Evolutionary conservation across 768 basidiomycete genomes (phyloP), one percentile per base, ranked within the genome.

Genomic region (Pleurotus platypus): DNA sequence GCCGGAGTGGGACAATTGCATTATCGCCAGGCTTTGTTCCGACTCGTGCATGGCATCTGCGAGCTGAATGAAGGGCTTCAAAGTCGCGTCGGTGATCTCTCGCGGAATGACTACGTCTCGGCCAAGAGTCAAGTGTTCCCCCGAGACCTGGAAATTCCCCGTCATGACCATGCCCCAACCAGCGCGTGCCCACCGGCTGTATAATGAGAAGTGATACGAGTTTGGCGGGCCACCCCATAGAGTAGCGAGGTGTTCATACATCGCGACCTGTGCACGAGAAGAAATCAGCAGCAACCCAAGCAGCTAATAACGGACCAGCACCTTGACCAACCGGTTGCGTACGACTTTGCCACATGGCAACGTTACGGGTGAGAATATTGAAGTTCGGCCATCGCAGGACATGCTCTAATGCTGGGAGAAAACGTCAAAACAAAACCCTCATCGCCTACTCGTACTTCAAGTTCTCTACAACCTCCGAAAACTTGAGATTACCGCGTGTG

Each of bases 111-210:
- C 69, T 6, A 90, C 72, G 64, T 93, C 92, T 37, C 87, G 80
- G 15, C 89, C 91, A 22, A 94, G 73, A 3, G 83, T 73, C 2
- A 93, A 74, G 65, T 94, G 92, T 1, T 75, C 68, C 0, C 59
- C 58, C 24, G 78, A 78, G 24, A 94, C 83, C 63, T 90, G 88
- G 3, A 92, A 79, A 61, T 94, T 94, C 3, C 95, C 95, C 0
- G 94, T 92, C 26, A 95, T 68, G 46, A 96, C 73, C 79, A 97
- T 91, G 0, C 92, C 95, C 92, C 92, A 98, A 47, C 79, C 78
- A 9, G 87, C 81, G 53, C 74, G 68, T 1, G 85, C 82, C 94
- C 94, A 98, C 62, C 75, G 73, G 0, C 80, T 69, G 66, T 98
- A 97, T 26, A 97, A 75, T 0, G 70, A 64, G 37, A 78, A 65